Percentiles rank a stretch among this genome's conserved stretches.
These are phyloP conservation scores for Phlebiopsis flavidoalba DNA, from an alignment of 768 basidiomycete species.

Conservation along the genomic window DNA sequence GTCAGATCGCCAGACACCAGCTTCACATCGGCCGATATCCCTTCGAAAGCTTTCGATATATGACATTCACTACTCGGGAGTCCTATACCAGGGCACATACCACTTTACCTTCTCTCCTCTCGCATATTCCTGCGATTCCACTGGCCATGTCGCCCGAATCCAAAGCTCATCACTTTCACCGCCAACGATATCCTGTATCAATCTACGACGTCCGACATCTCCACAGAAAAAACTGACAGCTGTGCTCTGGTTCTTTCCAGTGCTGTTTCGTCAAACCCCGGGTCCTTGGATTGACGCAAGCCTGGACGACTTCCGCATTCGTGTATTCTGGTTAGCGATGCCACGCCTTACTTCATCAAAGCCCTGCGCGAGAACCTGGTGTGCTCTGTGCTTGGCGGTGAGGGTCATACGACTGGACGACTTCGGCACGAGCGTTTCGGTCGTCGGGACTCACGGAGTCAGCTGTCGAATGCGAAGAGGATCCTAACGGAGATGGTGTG, in stretches of 20 bases:
- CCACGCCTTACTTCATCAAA: conserved; percentile 34
- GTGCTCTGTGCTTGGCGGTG: conserved; percentile 34
- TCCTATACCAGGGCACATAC: conserved; percentile 15
- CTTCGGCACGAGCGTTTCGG: conserved; percentile 29
- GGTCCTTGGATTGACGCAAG: conserved; percentile 30
- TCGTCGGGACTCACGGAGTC: conserved; percentile 21
- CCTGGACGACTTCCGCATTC: conserved; percentile 33
- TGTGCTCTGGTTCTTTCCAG: conserved; percentile 35
- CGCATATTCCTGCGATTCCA: conserved; percentile 22
- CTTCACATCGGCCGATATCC: conserved; percentile 15
- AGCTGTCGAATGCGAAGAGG: conserved; percentile 8
- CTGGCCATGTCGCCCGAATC: conserved; percentile 24
- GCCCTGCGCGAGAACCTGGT: conserved; percentile 33
- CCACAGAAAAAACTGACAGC: conserved; percentile 18
- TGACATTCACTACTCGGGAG: conserved; percentile 16
- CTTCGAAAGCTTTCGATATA: conserved; percentile 6
- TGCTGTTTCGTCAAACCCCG: conserved; percentile 30
- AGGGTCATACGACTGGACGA: conserved; percentile 35
- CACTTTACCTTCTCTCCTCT: conserved; percentile 14
- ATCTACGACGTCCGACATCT: conserved; percentile 22
- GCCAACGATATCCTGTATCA: conserved; percentile 27
- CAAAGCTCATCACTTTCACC: conserved; percentile 29
- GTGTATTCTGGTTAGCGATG: conserved; percentile 28
- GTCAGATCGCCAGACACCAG: conserved; percentile 5
- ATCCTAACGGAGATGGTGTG: conserved; percentile 5